Conservation (phyloP, 306 rosid genomes). For the Cotoneaster glaucophyllus region DNA sequence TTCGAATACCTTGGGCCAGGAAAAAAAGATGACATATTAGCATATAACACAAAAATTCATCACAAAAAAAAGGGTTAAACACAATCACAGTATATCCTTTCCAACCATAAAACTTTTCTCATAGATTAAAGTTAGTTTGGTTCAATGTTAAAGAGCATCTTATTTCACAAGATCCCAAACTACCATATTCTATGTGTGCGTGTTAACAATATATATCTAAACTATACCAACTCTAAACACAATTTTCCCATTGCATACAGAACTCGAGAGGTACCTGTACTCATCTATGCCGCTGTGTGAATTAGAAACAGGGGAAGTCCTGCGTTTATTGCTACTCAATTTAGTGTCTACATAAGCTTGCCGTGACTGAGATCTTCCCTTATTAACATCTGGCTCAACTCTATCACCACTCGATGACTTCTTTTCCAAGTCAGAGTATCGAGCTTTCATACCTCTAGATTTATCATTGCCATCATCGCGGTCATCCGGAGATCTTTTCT, state of each 20-base stretch:
- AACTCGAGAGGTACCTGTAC: conserved; percentile 43
- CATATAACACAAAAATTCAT: neutral
- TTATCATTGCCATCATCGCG: conserved; percentile 66
- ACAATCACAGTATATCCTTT: neutral
- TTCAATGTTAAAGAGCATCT: neutral
- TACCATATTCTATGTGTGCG: neutral
- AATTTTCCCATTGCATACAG: neutral
- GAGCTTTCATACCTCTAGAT: conserved; percentile 55
- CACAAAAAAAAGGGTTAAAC: neutral
- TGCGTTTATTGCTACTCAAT: conserved; percentile 48
- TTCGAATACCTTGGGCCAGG: conserved; percentile 49
- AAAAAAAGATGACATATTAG: neutral
- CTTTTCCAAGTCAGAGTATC: conserved; percentile 65
- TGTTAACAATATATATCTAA: neutral
- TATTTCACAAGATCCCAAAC: neutral
- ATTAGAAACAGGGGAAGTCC: conserved; percentile 63
- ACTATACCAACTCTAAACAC: conserved; percentile 1
- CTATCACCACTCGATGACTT: conserved; percentile 54
- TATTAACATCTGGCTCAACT: conserved; percentile 63
- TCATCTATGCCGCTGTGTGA: conserved; percentile 60
- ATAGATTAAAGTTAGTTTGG: neutral
- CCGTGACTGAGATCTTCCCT: conserved; percentile 69
- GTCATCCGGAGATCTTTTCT: conserved; percentile 75
- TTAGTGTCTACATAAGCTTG: conserved; percentile 52
- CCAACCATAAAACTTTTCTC: neutral